Conservation (phyloP, 148 eudicot genomes). For the Mesembryanthemum crystallinum region DNA sequence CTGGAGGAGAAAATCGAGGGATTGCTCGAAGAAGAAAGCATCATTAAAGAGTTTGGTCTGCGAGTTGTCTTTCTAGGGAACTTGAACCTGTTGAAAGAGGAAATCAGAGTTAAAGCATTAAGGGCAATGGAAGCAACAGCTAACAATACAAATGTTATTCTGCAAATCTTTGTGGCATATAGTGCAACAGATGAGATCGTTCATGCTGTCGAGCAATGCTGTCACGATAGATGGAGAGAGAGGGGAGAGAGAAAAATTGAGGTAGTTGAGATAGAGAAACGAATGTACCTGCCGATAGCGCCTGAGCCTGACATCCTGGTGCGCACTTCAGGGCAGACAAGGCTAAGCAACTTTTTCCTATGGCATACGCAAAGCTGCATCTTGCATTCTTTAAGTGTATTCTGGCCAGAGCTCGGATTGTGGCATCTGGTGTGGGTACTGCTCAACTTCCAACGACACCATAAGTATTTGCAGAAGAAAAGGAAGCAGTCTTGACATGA, state of each 20-base stretch:
- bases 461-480: constrained; percentile 33
- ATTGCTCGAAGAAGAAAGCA: constrained; percentile 36
- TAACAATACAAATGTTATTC: constrained; percentile 3
- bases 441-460: constrained; percentile 33
- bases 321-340: constrained; percentile 39
- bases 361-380: constrained; percentile 37
- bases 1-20: constrained; percentile 44
- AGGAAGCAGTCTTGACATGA: neutral
- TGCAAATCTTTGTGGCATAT: constrained; percentile 23
- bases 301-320: constrained; percentile 45
- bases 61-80: constrained; percentile 27
- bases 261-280: constrained; percentile 30
- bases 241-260: constrained; percentile 2
- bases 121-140: constrained; percentile 26
- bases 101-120: constrained; percentile 5
- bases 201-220: constrained; percentile 16
- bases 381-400: constrained; percentile 28
- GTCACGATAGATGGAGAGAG: neutral
- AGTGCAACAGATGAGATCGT: constrained; percentile 26
- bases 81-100: constrained; percentile 12
- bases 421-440: constrained; percentile 41
- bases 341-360: constrained; percentile 40
- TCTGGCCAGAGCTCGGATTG: constrained; percentile 49
- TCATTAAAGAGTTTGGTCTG: constrained; percentile 35
- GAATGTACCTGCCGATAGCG: constrained; percentile 38